These are phyloP conservation scores for Wickerhamiella slavikovae DNA, from an alignment of 805 yeast genomes.

Conservation along the genomic window DNA sequence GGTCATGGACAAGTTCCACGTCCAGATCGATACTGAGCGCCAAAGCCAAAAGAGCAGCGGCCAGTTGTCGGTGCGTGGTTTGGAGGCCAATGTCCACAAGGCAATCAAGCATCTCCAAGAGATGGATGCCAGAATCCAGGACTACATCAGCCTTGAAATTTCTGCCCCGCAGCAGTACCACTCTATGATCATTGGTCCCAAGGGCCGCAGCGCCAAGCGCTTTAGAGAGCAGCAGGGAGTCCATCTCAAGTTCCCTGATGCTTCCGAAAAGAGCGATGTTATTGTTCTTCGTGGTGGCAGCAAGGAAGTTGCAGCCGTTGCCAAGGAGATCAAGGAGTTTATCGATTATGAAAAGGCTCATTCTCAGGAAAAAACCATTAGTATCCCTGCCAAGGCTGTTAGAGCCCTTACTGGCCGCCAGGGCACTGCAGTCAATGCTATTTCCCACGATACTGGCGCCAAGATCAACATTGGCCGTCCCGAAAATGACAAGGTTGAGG, in stretches of 20 bases:
- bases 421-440: conserved; percentile 67
- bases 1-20: conserved; percentile 52
- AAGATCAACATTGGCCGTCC: conserved; percentile 20
- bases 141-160: conserved; percentile 46
- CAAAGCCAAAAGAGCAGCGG: conserved; percentile 36
- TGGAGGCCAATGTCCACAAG: conserved; percentile 55
- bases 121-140: conserved; percentile 59
- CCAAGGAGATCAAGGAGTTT: conserved; percentile 38
- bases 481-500: conserved; percentile 23
- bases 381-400: conserved; percentile 54
- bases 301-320: conserved; percentile 36
- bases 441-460: conserved; percentile 44
- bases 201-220: conserved; percentile 63
- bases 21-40: conserved; percentile 47
- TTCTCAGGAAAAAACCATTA: conserved; percentile 42
- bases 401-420: conserved; percentile 75
- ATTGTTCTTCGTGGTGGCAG: conserved; percentile 45
- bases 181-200: conserved; percentile 63
- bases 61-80: conserved; percentile 47
- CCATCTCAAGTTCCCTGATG: conserved; percentile 46
- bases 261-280: conserved; percentile 21
- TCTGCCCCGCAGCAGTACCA: conserved; percentile 62
- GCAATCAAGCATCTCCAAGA: conserved; percentile 39
- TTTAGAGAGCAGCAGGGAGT: conserved; percentile 78
- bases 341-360: conserved; percentile 74